Base-by-base conservation (phyloP, 139 green algal genomes). In the Chlorella sp. region DNA sequence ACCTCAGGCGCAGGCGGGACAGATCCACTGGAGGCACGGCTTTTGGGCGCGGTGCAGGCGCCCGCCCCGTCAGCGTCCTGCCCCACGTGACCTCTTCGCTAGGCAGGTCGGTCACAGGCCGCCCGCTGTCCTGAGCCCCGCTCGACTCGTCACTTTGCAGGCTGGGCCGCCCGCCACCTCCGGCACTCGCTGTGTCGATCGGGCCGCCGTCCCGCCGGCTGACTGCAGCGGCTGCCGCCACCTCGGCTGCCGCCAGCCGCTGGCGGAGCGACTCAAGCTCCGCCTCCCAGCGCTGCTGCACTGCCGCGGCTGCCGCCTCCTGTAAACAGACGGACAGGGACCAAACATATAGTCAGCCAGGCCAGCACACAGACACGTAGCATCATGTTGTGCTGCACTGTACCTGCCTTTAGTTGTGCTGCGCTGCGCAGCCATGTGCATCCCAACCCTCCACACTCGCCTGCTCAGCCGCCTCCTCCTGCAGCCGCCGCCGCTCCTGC, bases 61-160 rank as follows among this genome's bases (percentile, higher is more conserved):
- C 60, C 1, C 77, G 65, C 9, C 36, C 40, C 1, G 77, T 83
- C 48, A 83, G 77, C 20, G 56, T 83, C 26, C 77, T 41, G 28
- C 77, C 77, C 77, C 77, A 83, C 30, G 56, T 83, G 16, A 83
- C 77, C 11, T 73, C 60, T 30, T 83, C 77, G 58, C 60, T 73
- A 0, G 40, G 16, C 58, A 73, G 30, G 0, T 62, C 41, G 5
- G 28, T 24, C 77, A 60, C 38, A 54, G 70, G 41, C 76, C 43
- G 44, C 40, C 43, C 58, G 77, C 76, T 73, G 44, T 34, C 73
- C 44, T 60, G 44, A 40, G 40, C 40, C 41, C 6, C 1, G 24
- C 51, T 24, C 2, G 51, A 60, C 51, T 60, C 58, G 2, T 58
- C 58, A 41, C 77, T 83, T 28, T 51, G 41, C 41, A 14, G 8